Percentiles rank a stretch among this genome's conserved stretches.
These are phyloP conservation scores for Verticillium longisporum DNA, from an alignment of 2,329 filamentous ascomycete genomes.

Conservation along the genomic window DNA sequence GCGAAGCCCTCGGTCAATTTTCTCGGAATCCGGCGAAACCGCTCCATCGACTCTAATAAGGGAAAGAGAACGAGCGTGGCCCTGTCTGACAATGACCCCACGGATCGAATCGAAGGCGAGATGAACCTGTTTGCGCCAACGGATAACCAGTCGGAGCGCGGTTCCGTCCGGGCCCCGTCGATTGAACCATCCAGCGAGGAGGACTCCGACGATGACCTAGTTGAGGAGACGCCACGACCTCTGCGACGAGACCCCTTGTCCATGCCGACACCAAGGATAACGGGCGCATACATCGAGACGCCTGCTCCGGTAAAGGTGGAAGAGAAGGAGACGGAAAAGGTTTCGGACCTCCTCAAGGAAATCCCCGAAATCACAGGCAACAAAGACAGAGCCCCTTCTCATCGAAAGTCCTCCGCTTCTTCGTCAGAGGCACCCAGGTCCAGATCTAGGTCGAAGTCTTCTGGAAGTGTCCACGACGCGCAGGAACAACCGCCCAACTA, in stretches of 20 bases:
- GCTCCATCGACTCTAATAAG: constrained; percentile 38
- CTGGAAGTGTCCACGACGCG: constrained; percentile 4
- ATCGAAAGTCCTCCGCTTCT: neutral
- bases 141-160: constrained; percentile 49
- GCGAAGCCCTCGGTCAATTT: constrained; percentile 39
- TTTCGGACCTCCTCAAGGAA: neutral
- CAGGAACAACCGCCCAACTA: constrained; percentile 16
- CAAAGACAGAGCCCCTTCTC: constrained; percentile 10
- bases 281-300: constrained; percentile 51
- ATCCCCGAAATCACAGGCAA: neutral
- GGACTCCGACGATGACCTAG: constrained; percentile 15
- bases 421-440: neutral
- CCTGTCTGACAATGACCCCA: constrained; percentile 46
- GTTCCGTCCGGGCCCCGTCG: constrained; percentile 45
- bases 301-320: constrained; percentile 39
- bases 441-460: neutral
- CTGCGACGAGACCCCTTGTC: constrained; percentile 35
- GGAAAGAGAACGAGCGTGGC: constrained; percentile 40
- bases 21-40: constrained; percentile 31
- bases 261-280: constrained; percentile 47
- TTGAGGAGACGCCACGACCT: constrained; percentile 42
- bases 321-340: constrained; percentile 7
- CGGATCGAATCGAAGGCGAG: constrained; percentile 49
- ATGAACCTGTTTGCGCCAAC: constrained; percentile 47
- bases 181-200: constrained; percentile 27